These are phyloP conservation scores for Gentiana straminea DNA, from an alignment of 257 asterid species.

Conservation along the genomic window DNA sequence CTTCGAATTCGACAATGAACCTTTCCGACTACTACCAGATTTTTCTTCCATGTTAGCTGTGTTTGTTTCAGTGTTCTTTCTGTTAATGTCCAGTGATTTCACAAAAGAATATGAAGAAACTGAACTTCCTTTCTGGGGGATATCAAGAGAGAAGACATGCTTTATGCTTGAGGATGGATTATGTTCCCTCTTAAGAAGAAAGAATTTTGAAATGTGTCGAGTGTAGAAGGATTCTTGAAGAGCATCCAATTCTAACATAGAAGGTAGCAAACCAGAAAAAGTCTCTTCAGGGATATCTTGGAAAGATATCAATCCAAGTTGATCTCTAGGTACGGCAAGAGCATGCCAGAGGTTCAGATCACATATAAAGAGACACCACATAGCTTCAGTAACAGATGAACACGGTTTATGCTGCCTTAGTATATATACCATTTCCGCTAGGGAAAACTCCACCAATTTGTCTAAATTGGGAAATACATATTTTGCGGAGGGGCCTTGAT, in stretches of 20 bases:
- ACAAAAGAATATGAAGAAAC: constrained; percentile 28
- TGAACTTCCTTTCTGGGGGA: constrained; percentile 18
- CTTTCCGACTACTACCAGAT: constrained; percentile 26
- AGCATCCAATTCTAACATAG: constrained; percentile 18
- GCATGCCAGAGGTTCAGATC: constrained; percentile 66
- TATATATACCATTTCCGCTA: constrained; percentile 70
- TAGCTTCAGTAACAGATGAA: constrained; percentile 49
- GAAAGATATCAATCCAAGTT: constrained; percentile 15
- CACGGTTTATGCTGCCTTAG: constrained; percentile 57
- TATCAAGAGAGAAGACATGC: constrained; percentile 11
- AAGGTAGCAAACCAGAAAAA: constrained; percentile 6
- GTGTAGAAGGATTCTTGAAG: constrained; percentile 20
- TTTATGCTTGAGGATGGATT: constrained; percentile 15
- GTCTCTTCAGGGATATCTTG: constrained; percentile 21
- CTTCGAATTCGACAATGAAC: constrained; percentile 30
- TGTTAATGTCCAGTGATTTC: constrained; percentile 18
- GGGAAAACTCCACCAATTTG: constrained; percentile 45
- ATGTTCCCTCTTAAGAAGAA: constrained; percentile 8
- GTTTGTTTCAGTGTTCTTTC: constrained; percentile 20
- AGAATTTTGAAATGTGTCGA: constrained; percentile 12
- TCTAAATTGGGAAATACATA: constrained; percentile 37
- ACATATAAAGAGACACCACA: constrained; percentile 63
- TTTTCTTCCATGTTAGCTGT: constrained; percentile 29
- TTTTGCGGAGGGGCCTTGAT: constrained; percentile 17
- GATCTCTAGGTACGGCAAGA: constrained; percentile 31